phyloP scores from a whole-genome alignment of 2,329 filamentous ascomycete genomes.

The Aureobasidium sp. region DNA sequence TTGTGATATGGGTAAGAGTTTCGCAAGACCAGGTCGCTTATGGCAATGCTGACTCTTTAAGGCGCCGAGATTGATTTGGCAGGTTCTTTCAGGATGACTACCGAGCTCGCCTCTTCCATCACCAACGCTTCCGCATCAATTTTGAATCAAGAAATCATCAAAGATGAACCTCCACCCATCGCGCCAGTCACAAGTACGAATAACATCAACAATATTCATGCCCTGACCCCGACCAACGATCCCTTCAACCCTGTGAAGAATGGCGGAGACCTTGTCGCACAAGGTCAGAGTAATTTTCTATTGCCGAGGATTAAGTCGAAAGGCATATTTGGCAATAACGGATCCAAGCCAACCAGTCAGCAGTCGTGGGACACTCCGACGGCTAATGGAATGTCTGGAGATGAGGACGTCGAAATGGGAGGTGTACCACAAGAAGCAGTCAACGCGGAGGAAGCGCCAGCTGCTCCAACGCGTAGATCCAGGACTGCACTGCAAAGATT shows the following conservation, averaged over 20 bases:
- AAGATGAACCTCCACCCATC: conserved; percentile 23
- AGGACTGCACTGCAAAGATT: conserved; percentile 27
- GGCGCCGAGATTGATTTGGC: conserved; percentile 71
- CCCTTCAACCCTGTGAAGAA: conserved; percentile 35
- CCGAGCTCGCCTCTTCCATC: conserved; percentile 52
- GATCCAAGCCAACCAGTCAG: conserved; percentile 1
- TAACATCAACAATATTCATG: conserved; percentile 21
- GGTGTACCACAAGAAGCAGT: conserved; percentile 21
- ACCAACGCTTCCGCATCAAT: conserved; percentile 23
- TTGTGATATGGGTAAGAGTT: conserved; percentile 61
- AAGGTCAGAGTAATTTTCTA: conserved; percentile 14
- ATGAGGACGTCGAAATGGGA: conserved; percentile 37
- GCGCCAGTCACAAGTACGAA: conserved; percentile 22
- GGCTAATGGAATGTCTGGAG: conserved; percentile 34
- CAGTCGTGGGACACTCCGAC: conserved; percentile 41
- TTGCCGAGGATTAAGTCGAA: conserved; percentile 18
- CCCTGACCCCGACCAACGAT: conserved; percentile 34
- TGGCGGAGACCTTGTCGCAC: conserved; percentile 7
- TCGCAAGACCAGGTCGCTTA: neutral
- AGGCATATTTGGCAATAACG: conserved; percentile 17
- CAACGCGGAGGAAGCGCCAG: conserved; percentile 37
- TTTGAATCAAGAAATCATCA: conserved; percentile 24
- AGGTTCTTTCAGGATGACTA: conserved; percentile 76
- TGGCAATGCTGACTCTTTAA: conserved; percentile 30
- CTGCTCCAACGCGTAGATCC: conserved; percentile 41